phyloP scores from a whole-genome alignment of 164 flowering plant genomes.

The Macadamia integrifolia region DNA sequence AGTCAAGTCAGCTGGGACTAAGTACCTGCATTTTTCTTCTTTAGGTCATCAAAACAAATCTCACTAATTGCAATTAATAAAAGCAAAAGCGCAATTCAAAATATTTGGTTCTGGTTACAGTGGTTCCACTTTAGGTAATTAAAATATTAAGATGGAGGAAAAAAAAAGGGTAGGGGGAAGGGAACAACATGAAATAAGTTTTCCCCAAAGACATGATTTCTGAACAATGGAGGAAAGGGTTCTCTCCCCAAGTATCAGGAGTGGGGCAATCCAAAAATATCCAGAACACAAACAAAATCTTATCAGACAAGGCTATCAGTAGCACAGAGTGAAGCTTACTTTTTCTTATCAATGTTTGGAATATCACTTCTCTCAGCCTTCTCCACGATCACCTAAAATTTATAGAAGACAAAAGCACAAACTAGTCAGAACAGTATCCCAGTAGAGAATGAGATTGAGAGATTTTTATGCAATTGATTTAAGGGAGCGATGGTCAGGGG shows the following conservation, averaged over 20 bases:
- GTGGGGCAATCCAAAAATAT: not conserved
- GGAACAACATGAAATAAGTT: too few relatives aligned
- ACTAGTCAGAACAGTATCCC: not conserved
- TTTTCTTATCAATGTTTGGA: slow-evolving; percentile 81
- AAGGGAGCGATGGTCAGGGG: not conserved
- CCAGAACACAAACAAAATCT: not conserved
- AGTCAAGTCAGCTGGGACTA: slow-evolving; percentile 20
- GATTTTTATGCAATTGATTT: not conserved
- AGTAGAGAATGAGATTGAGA: not conserved
- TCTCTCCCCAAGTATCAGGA: not conserved
- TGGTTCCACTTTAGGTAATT: too few relatives aligned
- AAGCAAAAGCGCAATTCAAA: too few relatives aligned
- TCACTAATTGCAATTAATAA: too few relatives aligned
- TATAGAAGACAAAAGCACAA: not conserved
- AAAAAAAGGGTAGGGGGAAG: too few relatives aligned
- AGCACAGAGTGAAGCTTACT: slow-evolving; percentile 31
- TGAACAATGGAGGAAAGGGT: too few relatives aligned
- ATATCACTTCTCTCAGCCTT: slow-evolving; percentile 1
- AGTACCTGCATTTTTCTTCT: slow-evolving; percentile 45
- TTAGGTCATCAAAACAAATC: not conserved
- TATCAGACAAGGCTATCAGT: not conserved
- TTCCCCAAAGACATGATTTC: too few relatives aligned
- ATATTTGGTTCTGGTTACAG: too few relatives aligned
- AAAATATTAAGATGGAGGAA: too few relatives aligned
- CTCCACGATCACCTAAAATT: not conserved